Evolutionary conservation across 1,284 basidiomycete species (phyloP), one percentile per base, ranked within the genome.

Genomic region (Puccinia coronata): DNA sequence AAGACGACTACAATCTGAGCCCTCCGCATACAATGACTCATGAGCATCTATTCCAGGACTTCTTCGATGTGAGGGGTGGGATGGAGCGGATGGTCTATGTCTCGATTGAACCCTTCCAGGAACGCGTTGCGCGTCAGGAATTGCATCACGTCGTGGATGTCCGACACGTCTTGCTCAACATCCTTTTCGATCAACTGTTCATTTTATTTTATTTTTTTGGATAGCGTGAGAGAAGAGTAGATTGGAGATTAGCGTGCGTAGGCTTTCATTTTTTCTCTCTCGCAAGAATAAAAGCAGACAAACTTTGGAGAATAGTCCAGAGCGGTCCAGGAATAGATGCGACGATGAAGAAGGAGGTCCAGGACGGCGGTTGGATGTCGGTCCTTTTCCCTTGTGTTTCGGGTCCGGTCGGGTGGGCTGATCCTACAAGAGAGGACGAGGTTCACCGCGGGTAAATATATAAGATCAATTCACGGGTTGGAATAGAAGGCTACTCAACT

Each of bases 121-220:
- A 69, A 78, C 16, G 49, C 2, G 51, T 78, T 78, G 9, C 47
- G 43, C 36, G 31, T 51, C 25, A 78, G 31, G n/a, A 78, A 78
- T 11, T 69, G 51, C 25, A 78, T 78, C 5, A 69, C 47, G 1
- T 61, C 49, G 25, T 31, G 18, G 31, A 78, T 47, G 57, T 78
- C 75, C 12, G 61, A 49, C 23, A 78, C 43, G 25, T 78, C 75
- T 69, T 78, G 75, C 39, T 78, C 34, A 9, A 78, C 31, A 28
- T 78, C 75, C 28, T 78, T 65, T 53, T 78, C 75, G 20, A 78
- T 67, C 41, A 78, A 55, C 75, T 78, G 6, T 67, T 67, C 4
- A 61, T 12, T 47, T 39, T 25, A 23, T 39, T 36, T 39, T 31
- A 1, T 34, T 31, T 59, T 25, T 16, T 53, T 53, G 11, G 6